These are phyloP conservation scores for Mycena galopus DNA, from an alignment of 768 basidiomycete species.

Conservation along the genomic window DNA sequence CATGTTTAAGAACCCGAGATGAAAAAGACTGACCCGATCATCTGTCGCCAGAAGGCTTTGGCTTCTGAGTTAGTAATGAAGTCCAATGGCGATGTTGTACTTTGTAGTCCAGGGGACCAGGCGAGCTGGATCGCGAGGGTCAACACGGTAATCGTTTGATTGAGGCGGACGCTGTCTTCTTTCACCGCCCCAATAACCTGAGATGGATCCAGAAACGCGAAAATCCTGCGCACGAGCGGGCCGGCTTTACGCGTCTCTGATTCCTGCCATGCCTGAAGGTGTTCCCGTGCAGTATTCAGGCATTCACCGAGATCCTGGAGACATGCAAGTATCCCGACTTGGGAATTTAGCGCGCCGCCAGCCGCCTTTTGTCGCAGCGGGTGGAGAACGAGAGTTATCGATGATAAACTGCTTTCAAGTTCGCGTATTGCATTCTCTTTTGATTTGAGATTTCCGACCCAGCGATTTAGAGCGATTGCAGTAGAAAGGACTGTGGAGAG, in stretches of 20 bases:
- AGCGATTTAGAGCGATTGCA: constrained; percentile 14
- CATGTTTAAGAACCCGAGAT: neutral
- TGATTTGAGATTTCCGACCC: constrained; percentile 19
- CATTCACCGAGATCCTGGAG: constrained; percentile 18
- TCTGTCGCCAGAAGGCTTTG: constrained; percentile 19
- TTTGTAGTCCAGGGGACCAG: constrained; percentile 1
- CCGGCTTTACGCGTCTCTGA: constrained; percentile 11
- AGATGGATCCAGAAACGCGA: constrained; percentile 26
- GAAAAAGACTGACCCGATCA: constrained; percentile 6
- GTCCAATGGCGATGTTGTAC: constrained; percentile 9
- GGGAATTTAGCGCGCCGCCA: constrained; percentile 12
- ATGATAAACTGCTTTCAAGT: constrained; percentile 12
- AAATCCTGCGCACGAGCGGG: neutral
- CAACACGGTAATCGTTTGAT: constrained; percentile 11
- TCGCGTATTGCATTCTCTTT: constrained; percentile 22
- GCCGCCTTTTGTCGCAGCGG: constrained; percentile 22
- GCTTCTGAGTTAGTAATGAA: constrained; percentile 3
- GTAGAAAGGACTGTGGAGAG: constrained; percentile 28
- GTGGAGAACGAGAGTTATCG: constrained; percentile 14
- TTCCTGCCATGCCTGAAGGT: constrained; percentile 27
- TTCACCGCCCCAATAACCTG: constrained; percentile 13
- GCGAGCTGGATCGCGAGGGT: constrained; percentile 24
- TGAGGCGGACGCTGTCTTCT: constrained; percentile 3
- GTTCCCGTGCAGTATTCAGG: constrained; percentile 7
- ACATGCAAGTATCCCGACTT: constrained; percentile 21